phyloP scores from a whole-genome alignment of 1,139 yeast species.

The Debaryomycetaceae sp. region DNA sequence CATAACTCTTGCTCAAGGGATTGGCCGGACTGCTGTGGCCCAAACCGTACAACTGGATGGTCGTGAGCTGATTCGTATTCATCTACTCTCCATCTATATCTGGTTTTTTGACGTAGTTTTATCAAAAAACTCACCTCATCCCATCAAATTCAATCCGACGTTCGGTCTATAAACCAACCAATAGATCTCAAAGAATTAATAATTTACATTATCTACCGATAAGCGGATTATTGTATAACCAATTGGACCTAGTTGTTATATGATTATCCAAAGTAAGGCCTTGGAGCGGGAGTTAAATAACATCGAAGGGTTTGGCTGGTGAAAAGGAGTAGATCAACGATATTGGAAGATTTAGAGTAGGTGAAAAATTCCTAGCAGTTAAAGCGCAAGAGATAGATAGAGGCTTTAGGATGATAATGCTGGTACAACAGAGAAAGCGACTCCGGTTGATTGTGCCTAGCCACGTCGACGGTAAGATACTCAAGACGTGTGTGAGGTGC shows the following conservation, averaged over 20 bases:
- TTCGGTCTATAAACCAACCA: constrained; percentile 8
- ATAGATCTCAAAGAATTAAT: constrained; percentile 4
- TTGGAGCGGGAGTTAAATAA: background rate
- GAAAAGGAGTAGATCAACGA: background rate
- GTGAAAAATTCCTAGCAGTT: background rate
- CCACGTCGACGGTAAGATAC: constrained; percentile 18
- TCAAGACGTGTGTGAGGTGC: constrained; percentile 62
- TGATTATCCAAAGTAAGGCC: background rate
- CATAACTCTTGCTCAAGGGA: constrained; percentile 26
- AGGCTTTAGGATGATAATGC: constrained; percentile 15
- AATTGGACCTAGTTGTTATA: background rate
- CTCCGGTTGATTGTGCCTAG: constrained; percentile 20
- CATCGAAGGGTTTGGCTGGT: background rate
- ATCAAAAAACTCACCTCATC: background rate
- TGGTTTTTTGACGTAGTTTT: background rate
- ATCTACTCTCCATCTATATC: constrained; percentile 4
- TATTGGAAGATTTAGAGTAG: background rate
- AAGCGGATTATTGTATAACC: constrained; percentile 6
- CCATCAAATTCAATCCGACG: constrained; percentile 6
- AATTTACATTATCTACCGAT: constrained; percentile 6
- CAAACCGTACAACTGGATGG: constrained; percentile 28
- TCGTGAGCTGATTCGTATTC: constrained; percentile 18
- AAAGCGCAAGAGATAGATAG: background rate
- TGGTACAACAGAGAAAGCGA: constrained; percentile 19
- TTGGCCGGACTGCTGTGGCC: constrained; percentile 23